Conservation (phyloP, 2,329 filamentous ascomycete species). For the Trichophyton simii region DNA sequence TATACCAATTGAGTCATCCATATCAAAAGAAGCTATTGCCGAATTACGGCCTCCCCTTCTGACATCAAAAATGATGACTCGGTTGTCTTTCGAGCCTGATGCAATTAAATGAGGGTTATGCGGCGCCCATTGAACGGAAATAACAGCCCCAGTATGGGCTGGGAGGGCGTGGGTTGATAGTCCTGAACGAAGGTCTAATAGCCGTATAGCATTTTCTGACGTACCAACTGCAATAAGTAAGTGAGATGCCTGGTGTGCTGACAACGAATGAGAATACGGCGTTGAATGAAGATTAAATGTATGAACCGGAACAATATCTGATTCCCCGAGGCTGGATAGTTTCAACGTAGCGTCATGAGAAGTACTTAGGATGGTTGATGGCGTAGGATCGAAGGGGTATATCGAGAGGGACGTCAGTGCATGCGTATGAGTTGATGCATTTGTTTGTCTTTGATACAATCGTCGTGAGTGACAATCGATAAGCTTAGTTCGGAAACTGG, state of each 20-base stretch:
- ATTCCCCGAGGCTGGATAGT: conserved; percentile 29
- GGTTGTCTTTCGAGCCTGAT: conserved; percentile 74
- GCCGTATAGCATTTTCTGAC: conserved; percentile 67
- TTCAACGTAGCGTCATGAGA: conserved; percentile 36
- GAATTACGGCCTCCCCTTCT: conserved; percentile 55
- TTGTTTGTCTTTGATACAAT: conserved; percentile 17
- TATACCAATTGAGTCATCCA: conserved; percentile 68
- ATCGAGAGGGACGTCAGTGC: conserved; percentile 37
- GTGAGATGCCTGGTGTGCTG: conserved; percentile 50
- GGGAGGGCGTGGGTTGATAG: conserved; percentile 59
- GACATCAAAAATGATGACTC: conserved; percentile 76
- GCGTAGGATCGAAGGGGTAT: conserved; percentile 37
- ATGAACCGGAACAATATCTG: conserved; percentile 31
- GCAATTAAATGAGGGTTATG: conserved; percentile 65
- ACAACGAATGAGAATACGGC: conserved; percentile 56
- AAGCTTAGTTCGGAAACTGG: neutral
- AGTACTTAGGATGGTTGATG: conserved; percentile 35
- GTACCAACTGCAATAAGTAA: conserved; percentile 80
- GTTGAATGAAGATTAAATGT: conserved; percentile 36
- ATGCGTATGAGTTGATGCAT: conserved; percentile 31
- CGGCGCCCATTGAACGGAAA: conserved; percentile 71
- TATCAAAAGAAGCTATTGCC: conserved; percentile 64
- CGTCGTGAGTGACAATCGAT: neutral
- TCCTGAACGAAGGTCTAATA: conserved; percentile 77
- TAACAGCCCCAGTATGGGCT: conserved; percentile 53